phyloP scores from a whole-genome alignment of 2,329 filamentous ascomycete species.

The Alternaria sp. region DNA sequence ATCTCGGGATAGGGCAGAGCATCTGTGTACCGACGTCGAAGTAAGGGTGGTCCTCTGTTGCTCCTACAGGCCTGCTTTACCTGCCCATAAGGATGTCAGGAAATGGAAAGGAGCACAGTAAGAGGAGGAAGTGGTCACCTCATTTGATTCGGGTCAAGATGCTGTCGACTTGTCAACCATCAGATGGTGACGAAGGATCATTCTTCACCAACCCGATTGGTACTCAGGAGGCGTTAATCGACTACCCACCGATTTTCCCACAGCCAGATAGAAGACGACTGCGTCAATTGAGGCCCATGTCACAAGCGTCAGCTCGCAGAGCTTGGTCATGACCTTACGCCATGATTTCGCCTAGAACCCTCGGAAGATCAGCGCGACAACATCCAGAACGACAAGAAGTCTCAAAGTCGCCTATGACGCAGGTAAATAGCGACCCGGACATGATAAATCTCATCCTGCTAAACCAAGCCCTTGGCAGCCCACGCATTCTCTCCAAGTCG shows the following conservation, averaged over 20 bases:
- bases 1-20: conserved; percentile 50
- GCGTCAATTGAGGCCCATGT: too few relatives aligned
- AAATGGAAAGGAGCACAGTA: background rate
- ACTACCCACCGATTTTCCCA: too few relatives aligned
- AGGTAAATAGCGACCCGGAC: background rate
- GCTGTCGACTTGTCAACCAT: background rate
- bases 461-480: background rate
- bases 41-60: background rate
- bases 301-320: too few relatives aligned
- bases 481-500: background rate
- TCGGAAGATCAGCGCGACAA: too few relatives aligned
- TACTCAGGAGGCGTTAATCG: too few relatives aligned
- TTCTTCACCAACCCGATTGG: too few relatives aligned
- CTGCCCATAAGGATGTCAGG: conserved; percentile 13
- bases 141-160: background rate
- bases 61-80: background rate
- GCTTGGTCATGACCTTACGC: too few relatives aligned
- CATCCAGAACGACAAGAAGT: too few relatives aligned
- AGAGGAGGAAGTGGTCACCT: background rate
- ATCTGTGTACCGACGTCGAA: conserved; percentile 54
- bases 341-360: too few relatives aligned
- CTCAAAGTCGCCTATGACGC: background rate
- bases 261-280: too few relatives aligned
- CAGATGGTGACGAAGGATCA: background rate
- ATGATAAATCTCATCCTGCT: background rate